A percentile compares a stretch with the other conserved stretches of the same genome.
These are phyloP conservation scores for Knufia fluminis DNA, from an alignment of 2,329 filamentous ascomycete species.

Conservation along the genomic window DNA sequence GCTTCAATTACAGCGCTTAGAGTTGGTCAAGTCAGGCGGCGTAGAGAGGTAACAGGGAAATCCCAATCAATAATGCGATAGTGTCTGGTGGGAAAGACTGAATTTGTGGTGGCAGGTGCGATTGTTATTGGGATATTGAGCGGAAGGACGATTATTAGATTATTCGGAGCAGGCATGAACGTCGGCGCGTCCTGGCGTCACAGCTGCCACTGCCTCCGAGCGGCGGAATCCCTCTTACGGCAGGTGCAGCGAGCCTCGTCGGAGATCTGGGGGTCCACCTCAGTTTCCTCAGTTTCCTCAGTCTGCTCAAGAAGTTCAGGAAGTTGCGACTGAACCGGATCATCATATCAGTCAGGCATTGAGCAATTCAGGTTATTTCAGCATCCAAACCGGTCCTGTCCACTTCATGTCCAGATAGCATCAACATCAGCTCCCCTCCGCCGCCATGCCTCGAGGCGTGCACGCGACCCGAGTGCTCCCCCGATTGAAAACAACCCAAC, in stretches of 20 bases:
- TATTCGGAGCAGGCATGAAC: constrained; percentile 4
- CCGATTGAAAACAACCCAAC: constrained; percentile 7
- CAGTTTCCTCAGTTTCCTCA: neutral
- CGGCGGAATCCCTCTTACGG: neutral
- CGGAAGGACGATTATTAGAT: too few relatives aligned
- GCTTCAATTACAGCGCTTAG: neutral
- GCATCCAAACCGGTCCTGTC: too few relatives aligned
- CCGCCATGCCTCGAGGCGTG: constrained; percentile 13
- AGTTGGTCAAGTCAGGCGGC: too few relatives aligned
- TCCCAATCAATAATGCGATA: too few relatives aligned
- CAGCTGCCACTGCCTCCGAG: too few relatives aligned
- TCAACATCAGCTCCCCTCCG: neutral
- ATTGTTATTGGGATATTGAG: neutral
- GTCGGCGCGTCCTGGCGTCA: constrained; percentile 4
- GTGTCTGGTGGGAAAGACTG: neutral
- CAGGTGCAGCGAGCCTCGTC: constrained; percentile 1
- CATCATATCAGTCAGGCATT: neutral
- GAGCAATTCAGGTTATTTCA: too few relatives aligned
- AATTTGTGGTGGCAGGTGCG: neutral
- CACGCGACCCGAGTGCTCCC: constrained; percentile 11
- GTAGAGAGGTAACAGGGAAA: too few relatives aligned
- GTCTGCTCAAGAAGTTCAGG: neutral
- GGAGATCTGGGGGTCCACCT: neutral
- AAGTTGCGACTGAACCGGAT: constrained; percentile 1
- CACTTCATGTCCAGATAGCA: neutral